Base-by-base conservation (phyloP, 2,329 filamentous ascomycete genomes). In the Arthrobotrys iridis region DNA sequence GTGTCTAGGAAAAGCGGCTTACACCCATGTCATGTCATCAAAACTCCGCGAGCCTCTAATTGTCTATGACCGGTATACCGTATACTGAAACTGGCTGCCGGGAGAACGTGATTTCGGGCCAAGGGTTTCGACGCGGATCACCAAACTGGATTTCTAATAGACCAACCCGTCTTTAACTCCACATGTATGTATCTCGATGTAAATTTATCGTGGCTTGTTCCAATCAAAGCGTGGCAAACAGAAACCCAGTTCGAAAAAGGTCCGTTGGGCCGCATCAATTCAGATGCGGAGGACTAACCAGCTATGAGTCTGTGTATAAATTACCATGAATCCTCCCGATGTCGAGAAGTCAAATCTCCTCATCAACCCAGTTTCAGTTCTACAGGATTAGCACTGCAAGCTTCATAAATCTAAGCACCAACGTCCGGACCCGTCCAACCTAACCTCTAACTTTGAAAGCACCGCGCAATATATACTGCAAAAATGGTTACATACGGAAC, bases 401-500 rank as follows among this genome's bases (percentile, higher is more conserved):
- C n/a, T n/a, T n/a, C n/a, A n/a, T n/a, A 37, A n/a, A 7, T 37
- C 7, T n/a, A 37, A 37, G 4, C 10, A 33, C 28, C 28, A 33
- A 33, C 28, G 28, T 33, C 10, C 10, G 10, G 4, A 33, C 10
- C 28, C 28, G n/a, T 7, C 33, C 5, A 15, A 5, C 4, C 5
- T 45, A 20, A 15, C 40, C 18, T 45, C n/a, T 45, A 45, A 45
- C 4, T 5, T 40, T 15, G 7, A 43, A 10, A 59, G 26, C 28
- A 30, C n/a, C 3, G 10, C 4, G 13, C 5, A 5, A 45, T n/a
- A 24, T 22, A 7, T 46, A 41, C 24, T 26, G 33, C 41, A 65
- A 15, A n/a, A 45, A 74, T 74, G 70, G 70, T 74, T 15, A 74
- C 62, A 37, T 74, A 62, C 43, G 70, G 70, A 63, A 67, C 52